Conservation (phyloP, 352 stramenopile species). For the Globisporangium paddicum region DNA sequence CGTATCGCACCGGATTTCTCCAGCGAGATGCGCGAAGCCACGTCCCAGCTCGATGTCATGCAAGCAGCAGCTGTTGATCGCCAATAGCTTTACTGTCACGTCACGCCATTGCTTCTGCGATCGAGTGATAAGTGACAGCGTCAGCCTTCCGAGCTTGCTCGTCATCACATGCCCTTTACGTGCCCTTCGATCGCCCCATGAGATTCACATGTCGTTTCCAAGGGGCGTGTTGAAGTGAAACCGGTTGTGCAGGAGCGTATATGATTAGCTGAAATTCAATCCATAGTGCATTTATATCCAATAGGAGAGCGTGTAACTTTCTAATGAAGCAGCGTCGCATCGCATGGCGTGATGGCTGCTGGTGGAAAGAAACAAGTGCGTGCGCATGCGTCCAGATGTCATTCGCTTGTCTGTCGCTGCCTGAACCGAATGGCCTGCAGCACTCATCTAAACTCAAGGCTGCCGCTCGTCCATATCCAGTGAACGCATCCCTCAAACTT, state of each 20-base stretch:
- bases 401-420: not conserved
- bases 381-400: not conserved
- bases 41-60: not conserved
- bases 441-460: not conserved
- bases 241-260: not conserved
- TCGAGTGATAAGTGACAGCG: too few species aligned
- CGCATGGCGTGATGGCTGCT: not conserved
- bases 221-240: not conserved
- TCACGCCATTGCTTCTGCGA: too few species aligned
- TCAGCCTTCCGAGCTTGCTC: too few species aligned
- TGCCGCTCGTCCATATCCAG: not conserved
- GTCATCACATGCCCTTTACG: too few species aligned
- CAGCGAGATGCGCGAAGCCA: not conserved
- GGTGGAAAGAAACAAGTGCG: not conserved
- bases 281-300: not conserved
- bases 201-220: not conserved
- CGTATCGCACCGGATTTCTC: not conserved
- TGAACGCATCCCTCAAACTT: not conserved
- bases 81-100: too few species aligned
- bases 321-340: not conserved
- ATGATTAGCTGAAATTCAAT: not conserved
- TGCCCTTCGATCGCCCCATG: too few species aligned
- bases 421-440: not conserved
- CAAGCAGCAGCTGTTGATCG: too few species aligned
- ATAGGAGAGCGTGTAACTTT: not conserved